Percentiles rank a stretch among this genome's conserved stretches.
Evolutionary conservation across 2,329 filamentous ascomycete species (phyloP).

Genomic region (Penicillium sp.): DNA sequence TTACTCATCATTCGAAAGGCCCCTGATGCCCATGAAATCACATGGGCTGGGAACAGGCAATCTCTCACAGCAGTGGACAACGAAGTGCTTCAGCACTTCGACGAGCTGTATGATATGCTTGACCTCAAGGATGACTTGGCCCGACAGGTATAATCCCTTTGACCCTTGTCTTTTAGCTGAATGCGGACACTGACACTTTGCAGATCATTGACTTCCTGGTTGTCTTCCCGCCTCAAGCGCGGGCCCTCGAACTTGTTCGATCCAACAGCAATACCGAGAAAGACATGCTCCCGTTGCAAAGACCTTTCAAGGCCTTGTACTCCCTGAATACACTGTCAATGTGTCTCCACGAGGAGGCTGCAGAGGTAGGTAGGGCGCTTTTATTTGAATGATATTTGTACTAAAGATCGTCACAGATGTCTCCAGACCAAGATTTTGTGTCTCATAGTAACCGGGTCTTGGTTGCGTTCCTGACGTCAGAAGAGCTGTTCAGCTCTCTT

Average conservation of each 20-base stretch:
- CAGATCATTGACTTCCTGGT: conserved; percentile 69
- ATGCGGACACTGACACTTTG: conserved; percentile 10
- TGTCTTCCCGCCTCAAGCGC: conserved; percentile 66
- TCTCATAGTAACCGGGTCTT: conserved; percentile 53
- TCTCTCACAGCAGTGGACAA: conserved; percentile 65
- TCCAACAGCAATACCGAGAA: conserved; percentile 52
- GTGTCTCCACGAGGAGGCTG: conserved; percentile 54
- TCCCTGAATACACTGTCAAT: conserved; percentile 65
- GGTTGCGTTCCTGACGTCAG: conserved; percentile 60
- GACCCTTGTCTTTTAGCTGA: neutral
- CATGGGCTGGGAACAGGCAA: conserved; percentile 42
- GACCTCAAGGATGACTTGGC: conserved; percentile 69
- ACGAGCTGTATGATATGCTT: conserved; percentile 78
- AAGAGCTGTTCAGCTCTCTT: conserved; percentile 51
- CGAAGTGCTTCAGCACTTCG: conserved; percentile 77
- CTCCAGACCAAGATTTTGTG: conserved; percentile 38
- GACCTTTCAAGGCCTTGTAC: conserved; percentile 72
- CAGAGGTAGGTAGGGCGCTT: conserved; percentile 11
- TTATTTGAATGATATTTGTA: neutral
- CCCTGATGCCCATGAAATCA: conserved; percentile 47
- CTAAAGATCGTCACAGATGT: conserved; percentile 18
- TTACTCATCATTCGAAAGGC: conserved; percentile 63
- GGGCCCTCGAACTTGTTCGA: conserved; percentile 60
- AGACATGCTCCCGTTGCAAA: conserved; percentile 65
- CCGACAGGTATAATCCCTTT: conserved; percentile 54